phyloP scores from a whole-genome alignment of 176 grass and related monocot species.

The Carex littledalei region DNA sequence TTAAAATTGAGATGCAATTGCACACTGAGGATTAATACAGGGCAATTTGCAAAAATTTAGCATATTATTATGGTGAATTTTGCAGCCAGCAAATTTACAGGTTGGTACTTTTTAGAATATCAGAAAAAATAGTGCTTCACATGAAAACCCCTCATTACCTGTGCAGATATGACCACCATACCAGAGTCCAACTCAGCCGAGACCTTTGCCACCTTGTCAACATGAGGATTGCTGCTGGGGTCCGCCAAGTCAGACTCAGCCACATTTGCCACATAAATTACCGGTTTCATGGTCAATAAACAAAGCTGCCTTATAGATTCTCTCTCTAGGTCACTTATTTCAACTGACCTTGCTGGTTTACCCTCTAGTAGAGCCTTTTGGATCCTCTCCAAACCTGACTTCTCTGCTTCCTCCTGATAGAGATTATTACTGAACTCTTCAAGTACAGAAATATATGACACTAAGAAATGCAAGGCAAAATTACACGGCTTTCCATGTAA shows the following conservation, averaged over 20 bases:
- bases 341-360: slow-evolving; percentile 83
- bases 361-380: slow-evolving; percentile 61
- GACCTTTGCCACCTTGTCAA: slow-evolving; percentile 59
- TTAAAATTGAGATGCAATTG: not conserved
- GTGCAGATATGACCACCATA: slow-evolving; percentile 93
- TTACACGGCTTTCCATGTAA: not conserved
- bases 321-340: slow-evolving; percentile 76
- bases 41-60: not conserved
- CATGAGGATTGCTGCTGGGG: slow-evolving; percentile 66
- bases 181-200: slow-evolving; percentile 86
- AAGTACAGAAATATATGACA: not conserved
- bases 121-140: not conserved
- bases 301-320: slow-evolving; percentile 82
- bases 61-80: not conserved
- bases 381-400: slow-evolving; percentile 72
- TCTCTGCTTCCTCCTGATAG: slow-evolving; percentile 82
- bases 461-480: not conserved
- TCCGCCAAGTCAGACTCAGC: slow-evolving; percentile 84
- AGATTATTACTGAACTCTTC: slow-evolving; percentile 19
- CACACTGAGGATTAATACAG: not conserved
- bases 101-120: not conserved
- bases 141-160: slow-evolving; percentile 35
- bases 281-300: slow-evolving; percentile 93
- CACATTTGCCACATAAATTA: slow-evolving; percentile 99
- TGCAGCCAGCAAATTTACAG: not conserved